Base-by-base conservation (phyloP, 352 stramenopile genomes). In the Phytophthora citricola region DNA sequence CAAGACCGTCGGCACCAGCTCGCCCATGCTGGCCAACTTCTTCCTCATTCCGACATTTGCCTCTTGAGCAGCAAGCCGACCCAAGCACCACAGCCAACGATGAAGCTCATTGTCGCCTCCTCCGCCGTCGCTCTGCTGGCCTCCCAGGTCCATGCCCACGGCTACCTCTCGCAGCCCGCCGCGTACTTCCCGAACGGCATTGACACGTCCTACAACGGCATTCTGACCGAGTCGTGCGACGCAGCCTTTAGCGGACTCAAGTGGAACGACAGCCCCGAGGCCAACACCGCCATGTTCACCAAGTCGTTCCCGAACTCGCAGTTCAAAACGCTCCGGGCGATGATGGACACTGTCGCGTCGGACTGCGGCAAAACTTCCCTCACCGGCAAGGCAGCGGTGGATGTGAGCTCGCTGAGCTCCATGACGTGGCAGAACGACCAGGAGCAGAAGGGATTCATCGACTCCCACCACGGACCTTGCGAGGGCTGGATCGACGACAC, bases 341-440 rank as follows among this genome's bases (percentile, higher is more conserved):
- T 87, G 36, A 55, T 85, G 46, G 79, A 87, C 58, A 63, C 57
- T 22, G 58, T 41, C 8, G 70, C 59, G 1, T 40, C 65, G 1
- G 55, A 55, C 29, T 87, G 75, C 27, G 70, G 62, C 17, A 75
- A 68, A 17, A 71, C 73, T 0, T 31, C 22, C 6, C 22, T 64
- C 5, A 69, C 49, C 5, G 50, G 32, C 15, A 43, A 43, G 14
- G 12, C 58, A 5, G 36, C 66, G 2, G 58, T 84, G 1, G 67
- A 87, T 34, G 78, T 87, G 44, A 79, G 58, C 31, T 43, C 38
- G 20, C 24, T 78, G 20, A 76, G 45, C 36, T 70, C 57, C 4
- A 82, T 86, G 59, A 76, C 58, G 57, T 87, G 73, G 73, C 73
- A 83, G 63, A 83, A 87, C 40, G 72, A 83, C 52, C 52, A 82